These are phyloP conservation scores for Berkeleyomyces basicola DNA, from an alignment of 2,329 filamentous ascomycete species.

Conservation along the genomic window DNA sequence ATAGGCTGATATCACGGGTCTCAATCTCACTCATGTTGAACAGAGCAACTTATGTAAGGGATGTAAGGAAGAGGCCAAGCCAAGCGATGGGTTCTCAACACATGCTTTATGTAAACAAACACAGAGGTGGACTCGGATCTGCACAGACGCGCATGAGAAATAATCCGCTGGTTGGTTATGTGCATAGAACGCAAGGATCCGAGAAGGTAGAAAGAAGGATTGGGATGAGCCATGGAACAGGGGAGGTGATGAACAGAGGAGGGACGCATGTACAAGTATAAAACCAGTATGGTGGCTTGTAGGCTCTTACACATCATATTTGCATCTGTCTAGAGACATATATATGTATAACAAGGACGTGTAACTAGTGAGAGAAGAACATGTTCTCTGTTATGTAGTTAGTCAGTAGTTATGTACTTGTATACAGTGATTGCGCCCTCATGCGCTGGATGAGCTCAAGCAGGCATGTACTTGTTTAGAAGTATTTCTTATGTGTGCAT, in stretches of 20 bases:
- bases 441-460: background rate
- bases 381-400: too few relatives aligned
- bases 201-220: background rate
- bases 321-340: too few relatives aligned
- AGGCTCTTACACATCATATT: background rate
- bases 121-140: background rate
- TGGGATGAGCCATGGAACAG: background rate
- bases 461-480: background rate
- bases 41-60: too few relatives aligned
- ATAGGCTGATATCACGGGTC: background rate
- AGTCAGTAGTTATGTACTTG: background rate
- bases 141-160: background rate
- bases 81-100: background rate
- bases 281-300: background rate
- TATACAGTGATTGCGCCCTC: background rate
- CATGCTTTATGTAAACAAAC: background rate
- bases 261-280: background rate
- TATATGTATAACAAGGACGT: too few relatives aligned
- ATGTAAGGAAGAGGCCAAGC: too few relatives aligned
- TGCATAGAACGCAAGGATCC: background rate
- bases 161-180: background rate
- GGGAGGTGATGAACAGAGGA: background rate
- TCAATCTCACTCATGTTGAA: too few relatives aligned
- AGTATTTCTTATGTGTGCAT: background rate
- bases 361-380: too few relatives aligned